Base-by-base conservation (phyloP, 805 yeast species). In the Candida taoyuanica region DNA sequence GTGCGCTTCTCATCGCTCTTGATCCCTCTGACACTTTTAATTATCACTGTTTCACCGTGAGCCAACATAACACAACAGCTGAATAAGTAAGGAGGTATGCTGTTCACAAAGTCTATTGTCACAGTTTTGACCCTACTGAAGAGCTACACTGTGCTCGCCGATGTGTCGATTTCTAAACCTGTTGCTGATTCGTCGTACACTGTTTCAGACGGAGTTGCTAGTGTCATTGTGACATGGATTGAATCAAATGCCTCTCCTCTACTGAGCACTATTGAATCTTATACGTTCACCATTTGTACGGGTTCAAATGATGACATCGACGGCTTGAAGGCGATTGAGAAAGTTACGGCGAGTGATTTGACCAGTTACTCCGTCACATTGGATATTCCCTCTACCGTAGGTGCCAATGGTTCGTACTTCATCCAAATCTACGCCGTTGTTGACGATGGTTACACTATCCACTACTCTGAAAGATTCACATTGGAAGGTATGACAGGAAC, bases 401-500 rank as follows among this genome's bases (percentile, higher is more conserved):
- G 76, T 29, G 75, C 77, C 4, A 59, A 71, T 54, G 98, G 98
- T 25, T 60, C 63, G 43, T 91, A 74, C 61, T 85, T 63, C 58
- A 55, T 91, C 48, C 97, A 91, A 63, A 59, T 88, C 24, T 74
- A 71, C 46, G 74, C 86, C 9, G 42, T 49, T 8, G 38, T 57
- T 1, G 47, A 55, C 14, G 54, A 55, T 8, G 76, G 73, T 7
- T 67, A 64, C 52, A 69, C 85, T 2, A 76, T 76, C 48, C 82
- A 80, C 56, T 86, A 86, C 59, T 56, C 89, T 4, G 67, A 73
- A 17, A 67, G 94, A 53, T 82, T 89, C 62, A 46, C 61, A 25
- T 64, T 91, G 49, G 55, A 67, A 0, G 87, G 82, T 7, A 84
- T 91, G 94, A 63, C 78, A 0, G 96, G 96, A 28, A 36, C 77